Evolutionary conservation across 305 asterid genomes (phyloP), one percentile per base, ranked within the genome.

Genomic region (Fraxinus ornus): DNA sequence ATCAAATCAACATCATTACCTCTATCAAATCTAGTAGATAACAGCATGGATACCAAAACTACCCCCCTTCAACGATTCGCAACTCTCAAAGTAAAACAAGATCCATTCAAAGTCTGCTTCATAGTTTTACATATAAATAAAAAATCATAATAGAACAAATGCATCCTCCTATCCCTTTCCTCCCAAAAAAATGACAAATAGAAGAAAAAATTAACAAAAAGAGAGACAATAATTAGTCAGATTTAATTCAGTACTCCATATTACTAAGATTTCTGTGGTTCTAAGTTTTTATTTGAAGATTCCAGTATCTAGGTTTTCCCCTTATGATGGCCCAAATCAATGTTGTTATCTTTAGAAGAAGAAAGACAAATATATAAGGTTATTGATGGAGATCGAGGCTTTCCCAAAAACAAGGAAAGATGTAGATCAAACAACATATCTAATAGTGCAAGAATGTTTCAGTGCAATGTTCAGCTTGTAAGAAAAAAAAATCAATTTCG

Each of bases 241-340:
- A 39, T 8, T 30, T 68, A 68, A 68, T 24, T 24, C 75, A 28
- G 24, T 12, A 72, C 5, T 49, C 15, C 21, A 4, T 4, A 7
- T 10, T 17, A 39, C 36, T 49, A 3, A 22, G 6, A 22, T 26
- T 64, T 64, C 12, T 19, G 13, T 75, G 70, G 7, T 30, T 81
- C 74, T 32, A 74, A 77, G 35, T 49, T 55, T 72, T 60, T 62
- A 17, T 68, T 79, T 80, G 52, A 26, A 26, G 37, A 66, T 22
- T 33, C 52, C 12, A 30, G 19, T 13, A 0, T 28, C 75, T 28
- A 13, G 33, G 26, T 64, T 12, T 68, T 13, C 64, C n/a, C 60
- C 74, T 22, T 66, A 26, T 9, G n/a, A 66, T 3, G 8, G 57
- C n/a, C 30, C 44, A 66, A 24, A 66, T 66, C 74, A 24, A 9